phyloP scores from a whole-genome alignment of 2,329 filamentous ascomycete genomes.

The Alternaria longipes region DNA sequence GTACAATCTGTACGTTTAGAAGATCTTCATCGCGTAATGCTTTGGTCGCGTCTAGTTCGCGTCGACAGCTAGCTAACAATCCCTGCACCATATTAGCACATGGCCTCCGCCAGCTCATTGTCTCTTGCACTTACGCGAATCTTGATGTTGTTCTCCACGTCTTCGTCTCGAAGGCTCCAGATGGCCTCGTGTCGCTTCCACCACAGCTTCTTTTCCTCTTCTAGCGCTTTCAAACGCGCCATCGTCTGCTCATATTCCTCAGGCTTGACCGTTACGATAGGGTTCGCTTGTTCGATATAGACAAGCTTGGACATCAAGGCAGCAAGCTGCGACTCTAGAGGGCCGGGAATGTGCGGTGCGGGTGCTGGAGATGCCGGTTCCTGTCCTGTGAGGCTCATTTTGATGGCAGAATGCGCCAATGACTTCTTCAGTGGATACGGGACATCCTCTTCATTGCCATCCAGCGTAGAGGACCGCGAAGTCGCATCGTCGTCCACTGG shows the following conservation, averaged over 20 bases:
- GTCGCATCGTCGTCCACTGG: conserved; percentile 43
- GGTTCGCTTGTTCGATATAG: conserved; percentile 47
- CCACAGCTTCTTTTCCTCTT: conserved; percentile 51
- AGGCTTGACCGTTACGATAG: conserved; percentile 47
- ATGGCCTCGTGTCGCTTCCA: conserved; percentile 53
- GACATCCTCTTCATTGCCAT: conserved; percentile 42
- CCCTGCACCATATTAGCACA: conserved; percentile 26
- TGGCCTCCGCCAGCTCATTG: background rate
- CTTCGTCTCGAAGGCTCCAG: conserved; percentile 54
- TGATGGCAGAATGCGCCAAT: conserved; percentile 29
- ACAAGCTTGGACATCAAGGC: conserved; percentile 51
- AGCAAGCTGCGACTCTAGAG: conserved; percentile 49
- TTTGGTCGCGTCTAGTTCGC: conserved; percentile 52
- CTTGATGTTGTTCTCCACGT: conserved; percentile 56
- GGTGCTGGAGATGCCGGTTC: conserved; percentile 30
- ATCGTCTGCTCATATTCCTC: conserved; percentile 49
- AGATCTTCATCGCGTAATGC: conserved; percentile 56
- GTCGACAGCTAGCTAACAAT: conserved; percentile 52
- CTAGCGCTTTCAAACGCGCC: conserved; percentile 43
- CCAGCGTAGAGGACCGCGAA: conserved; percentile 47
- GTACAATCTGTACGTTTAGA: conserved; percentile 51
- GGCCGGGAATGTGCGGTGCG: conserved; percentile 43
- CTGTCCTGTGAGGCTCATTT: conserved; percentile 20
- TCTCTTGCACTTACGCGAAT: conserved; percentile 40
- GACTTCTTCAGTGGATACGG: conserved; percentile 43